Evolutionary conservation across 2,329 filamentous ascomycete genomes (phyloP).

Genomic region (Claviceps sp.): DNA sequence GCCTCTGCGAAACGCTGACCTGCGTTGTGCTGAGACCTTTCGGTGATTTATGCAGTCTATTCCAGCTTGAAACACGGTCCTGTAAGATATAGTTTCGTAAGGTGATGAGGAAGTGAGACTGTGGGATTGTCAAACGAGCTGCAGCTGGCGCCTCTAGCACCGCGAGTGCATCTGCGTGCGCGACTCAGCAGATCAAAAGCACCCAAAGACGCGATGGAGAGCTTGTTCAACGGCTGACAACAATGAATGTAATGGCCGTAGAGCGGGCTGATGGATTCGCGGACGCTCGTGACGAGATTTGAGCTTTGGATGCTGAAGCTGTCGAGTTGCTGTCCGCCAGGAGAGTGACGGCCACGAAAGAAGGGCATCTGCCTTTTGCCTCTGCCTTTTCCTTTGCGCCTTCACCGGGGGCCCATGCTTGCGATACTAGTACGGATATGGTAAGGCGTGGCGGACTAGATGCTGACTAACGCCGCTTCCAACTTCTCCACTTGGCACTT

Average conservation of each 20-base stretch:
- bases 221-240: neutral
- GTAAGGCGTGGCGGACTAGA: neutral
- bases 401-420: neutral
- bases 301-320: constrained; percentile 1
- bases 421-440: neutral
- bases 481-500: constrained; percentile 20
- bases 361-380: neutral
- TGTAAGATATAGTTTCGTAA: neutral
- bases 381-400: neutral
- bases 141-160: constrained; percentile 20
- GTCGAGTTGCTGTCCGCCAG: neutral
- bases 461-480: constrained; percentile 11
- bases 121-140: constrained; percentile 1
- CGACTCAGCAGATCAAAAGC: constrained; percentile 11
- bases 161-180: constrained; percentile 19
- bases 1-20: neutral
- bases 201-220: neutral
- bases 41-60: neutral
- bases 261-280: neutral
- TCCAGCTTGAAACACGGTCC: neutral
- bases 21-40: neutral
- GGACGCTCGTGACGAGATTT: neutral
- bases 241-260: too few relatives aligned
- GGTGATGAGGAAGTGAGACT: neutral
- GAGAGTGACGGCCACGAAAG: constrained; percentile 1